Percentiles rank a stretch among this genome's conserved stretches.
Evolutionary conservation across 2,329 filamentous ascomycete genomes (phyloP).

Genomic region (Verticillium isaacii): DNA sequence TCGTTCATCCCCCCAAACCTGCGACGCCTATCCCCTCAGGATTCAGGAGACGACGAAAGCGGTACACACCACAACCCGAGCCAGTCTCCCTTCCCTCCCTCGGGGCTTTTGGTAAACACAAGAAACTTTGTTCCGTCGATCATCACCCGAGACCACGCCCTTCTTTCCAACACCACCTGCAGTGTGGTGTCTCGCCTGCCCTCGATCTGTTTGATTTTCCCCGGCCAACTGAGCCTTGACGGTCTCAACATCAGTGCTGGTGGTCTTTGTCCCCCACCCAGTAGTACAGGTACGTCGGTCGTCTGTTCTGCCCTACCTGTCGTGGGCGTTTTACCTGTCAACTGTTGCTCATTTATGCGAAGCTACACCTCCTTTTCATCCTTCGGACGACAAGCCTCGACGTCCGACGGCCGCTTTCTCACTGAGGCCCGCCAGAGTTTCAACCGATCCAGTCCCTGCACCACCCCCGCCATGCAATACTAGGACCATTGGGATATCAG

Average conservation of each 20-base stretch:
- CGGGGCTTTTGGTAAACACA: slow-evolving; percentile 7
- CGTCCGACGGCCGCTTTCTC: background rate
- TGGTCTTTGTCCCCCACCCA: background rate
- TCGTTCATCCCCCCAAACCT: slow-evolving; percentile 19
- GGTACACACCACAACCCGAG: background rate
- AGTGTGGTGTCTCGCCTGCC: background rate
- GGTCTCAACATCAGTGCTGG: background rate
- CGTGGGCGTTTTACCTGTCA: background rate
- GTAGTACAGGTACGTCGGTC: background rate
- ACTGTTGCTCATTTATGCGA: slow-evolving; percentile 1
- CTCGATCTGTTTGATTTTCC: background rate
- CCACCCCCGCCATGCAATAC: background rate
- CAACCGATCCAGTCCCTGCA: background rate
- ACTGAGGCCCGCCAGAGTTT: background rate
- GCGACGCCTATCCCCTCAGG: slow-evolving; percentile 33
- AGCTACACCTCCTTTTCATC: background rate
- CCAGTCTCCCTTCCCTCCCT: background rate
- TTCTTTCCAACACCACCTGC: background rate
- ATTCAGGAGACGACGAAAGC: slow-evolving; percentile 15
- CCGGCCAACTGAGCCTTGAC: background rate
- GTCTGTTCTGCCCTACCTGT: background rate
- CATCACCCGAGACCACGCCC: slow-evolving; percentile 13
- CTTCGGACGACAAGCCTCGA: slow-evolving; percentile 2
- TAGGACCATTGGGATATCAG: background rate
- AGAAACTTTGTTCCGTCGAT: slow-evolving; percentile 20